Evolutionary conservation across 129 eudicot species (phyloP).

Genomic region (Silybum marianum): DNA sequence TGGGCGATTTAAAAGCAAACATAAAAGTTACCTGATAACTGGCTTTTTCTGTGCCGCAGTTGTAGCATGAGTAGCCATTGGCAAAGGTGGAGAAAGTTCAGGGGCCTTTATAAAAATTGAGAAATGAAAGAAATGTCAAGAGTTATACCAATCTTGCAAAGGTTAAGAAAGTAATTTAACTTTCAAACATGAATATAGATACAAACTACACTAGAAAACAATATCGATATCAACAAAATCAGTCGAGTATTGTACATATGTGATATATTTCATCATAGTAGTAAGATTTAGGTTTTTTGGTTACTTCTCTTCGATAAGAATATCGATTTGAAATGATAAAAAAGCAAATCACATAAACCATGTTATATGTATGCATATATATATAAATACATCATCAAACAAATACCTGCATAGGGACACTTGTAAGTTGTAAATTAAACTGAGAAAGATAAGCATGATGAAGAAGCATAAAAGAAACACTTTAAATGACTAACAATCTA

Average conservation of each 20-base stretch:
- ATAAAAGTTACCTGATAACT: conserved; percentile 49
- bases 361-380: too few species aligned
- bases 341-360: neutral
- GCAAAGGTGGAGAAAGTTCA: conserved; percentile 46
- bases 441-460: neutral
- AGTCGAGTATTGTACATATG: neutral
- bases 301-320: too few species aligned
- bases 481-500: neutral
- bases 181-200: neutral
- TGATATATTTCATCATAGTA: neutral
- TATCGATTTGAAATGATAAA: too few species aligned
- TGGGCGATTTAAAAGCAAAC: neutral
- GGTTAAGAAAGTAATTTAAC: neutral
- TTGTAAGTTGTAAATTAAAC: neutral
- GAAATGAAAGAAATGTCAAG: neutral
- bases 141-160: neutral
- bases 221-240: neutral
- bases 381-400: neutral
- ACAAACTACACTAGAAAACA: neutral
- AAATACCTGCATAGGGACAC: neutral
- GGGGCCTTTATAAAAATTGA: conserved; percentile 36
- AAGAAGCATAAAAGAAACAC: neutral
- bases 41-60: conserved; percentile 52
- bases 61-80: conserved; percentile 34
- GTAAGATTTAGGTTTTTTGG: too few species aligned